These are phyloP conservation scores for Exophiala dermatitidis DNA, from an alignment of 2,329 filamentous ascomycete genomes.

Conservation along the genomic window DNA sequence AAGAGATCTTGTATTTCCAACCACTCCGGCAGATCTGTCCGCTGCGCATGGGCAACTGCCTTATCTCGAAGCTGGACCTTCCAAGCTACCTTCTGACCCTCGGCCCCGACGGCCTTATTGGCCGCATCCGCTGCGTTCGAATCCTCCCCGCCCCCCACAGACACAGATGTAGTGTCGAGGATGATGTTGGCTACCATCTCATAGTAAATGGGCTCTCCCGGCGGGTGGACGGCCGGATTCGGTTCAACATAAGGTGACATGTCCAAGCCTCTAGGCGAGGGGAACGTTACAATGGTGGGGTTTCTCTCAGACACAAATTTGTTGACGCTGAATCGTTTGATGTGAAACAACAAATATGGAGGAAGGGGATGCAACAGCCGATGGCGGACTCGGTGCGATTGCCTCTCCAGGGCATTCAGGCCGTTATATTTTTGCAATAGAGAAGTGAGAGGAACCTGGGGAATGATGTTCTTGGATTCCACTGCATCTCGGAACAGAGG, in stretches of 20 bases:
- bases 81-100: slow-evolving; percentile 89
- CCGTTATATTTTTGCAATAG: slow-evolving; percentile 93
- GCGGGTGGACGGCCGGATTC: slow-evolving; percentile 61
- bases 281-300: slow-evolving; percentile 96
- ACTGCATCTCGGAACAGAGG: slow-evolving; percentile 89
- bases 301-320: slow-evolving; percentile 96
- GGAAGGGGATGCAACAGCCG: slow-evolving; percentile 83
- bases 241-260: slow-evolving; percentile 88
- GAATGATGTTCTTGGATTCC: slow-evolving; percentile 90
- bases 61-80: slow-evolving; percentile 83
- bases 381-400: slow-evolving; percentile 82
- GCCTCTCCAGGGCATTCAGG: slow-evolving; percentile 74
- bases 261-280: slow-evolving; percentile 72
- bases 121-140: slow-evolving; percentile 34
- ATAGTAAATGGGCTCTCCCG: slow-evolving; percentile 81
- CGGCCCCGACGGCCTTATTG: slow-evolving; percentile 66
- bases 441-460: slow-evolving; percentile 62
- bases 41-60: slow-evolving; percentile 33
- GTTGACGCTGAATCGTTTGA: slow-evolving; percentile 95
- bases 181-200: slow-evolving; percentile 92
- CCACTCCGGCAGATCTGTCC: slow-evolving; percentile 63
- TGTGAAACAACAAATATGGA: slow-evolving; percentile 84
- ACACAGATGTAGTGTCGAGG: slow-evolving; percentile 41
- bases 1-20: slow-evolving; percentile 88
- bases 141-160: slow-evolving; percentile 52